These are phyloP conservation scores for Luvunga scandens DNA, from an alignment of 345 rosid genomes.

Conservation along the genomic window DNA sequence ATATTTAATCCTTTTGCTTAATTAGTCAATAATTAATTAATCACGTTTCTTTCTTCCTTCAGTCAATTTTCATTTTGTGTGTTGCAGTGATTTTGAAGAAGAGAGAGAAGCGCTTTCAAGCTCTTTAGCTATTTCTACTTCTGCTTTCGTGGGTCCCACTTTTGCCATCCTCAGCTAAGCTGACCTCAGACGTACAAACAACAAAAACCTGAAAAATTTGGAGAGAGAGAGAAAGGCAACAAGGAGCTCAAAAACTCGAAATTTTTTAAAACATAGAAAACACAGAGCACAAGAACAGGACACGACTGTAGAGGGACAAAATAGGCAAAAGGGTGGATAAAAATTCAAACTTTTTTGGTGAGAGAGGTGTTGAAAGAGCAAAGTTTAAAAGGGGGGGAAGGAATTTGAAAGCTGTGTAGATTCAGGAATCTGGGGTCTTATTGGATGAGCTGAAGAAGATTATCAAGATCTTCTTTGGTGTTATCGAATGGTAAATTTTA, in stretches of 20 bases:
- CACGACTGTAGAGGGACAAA: neutral
- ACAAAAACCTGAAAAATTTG: conserved; percentile 16
- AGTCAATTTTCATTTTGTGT: neutral
- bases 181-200: conserved; percentile 17
- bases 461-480: conserved; percentile 22
- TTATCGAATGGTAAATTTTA: conserved; percentile 30
- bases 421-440: conserved; percentile 4
- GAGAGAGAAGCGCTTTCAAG: neutral
- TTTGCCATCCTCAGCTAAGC: conserved; percentile 18
- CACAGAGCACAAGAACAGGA: neutral
- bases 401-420: conserved; percentile 3
- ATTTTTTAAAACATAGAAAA: neutral
- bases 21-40: conserved; percentile 11
- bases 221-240: conserved; percentile 8
- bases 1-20: conserved; percentile 4
- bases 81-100: neutral
- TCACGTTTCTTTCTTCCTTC: neutral
- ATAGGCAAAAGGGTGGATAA: neutral
- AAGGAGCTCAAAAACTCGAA: neutral
- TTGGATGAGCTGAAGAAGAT: conserved; percentile 30
- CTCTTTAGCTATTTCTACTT: neutral
- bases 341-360: conserved; percentile 5
- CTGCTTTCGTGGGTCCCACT: neutral
- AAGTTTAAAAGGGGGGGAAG: conserved; percentile 10
- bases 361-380: neutral